Evolutionary conservation across 2,329 filamentous ascomycete genomes (phyloP).

Genomic region (Nectriaceae sp.): DNA sequence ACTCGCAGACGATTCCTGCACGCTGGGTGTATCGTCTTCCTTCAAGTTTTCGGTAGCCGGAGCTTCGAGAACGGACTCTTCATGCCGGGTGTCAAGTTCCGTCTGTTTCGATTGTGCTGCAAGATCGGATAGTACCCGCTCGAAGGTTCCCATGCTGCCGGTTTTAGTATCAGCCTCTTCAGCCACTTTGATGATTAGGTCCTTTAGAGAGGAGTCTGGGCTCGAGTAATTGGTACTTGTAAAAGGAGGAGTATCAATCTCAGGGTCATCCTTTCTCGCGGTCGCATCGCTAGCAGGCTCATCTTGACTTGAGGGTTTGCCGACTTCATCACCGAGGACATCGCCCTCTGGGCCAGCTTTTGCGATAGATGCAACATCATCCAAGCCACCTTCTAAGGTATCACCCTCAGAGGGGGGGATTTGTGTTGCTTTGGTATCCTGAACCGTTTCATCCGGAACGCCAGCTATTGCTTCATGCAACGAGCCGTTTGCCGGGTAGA

Average conservation of each 20-base stretch:
- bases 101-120: slow-evolving; percentile 36
- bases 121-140: slow-evolving; percentile 52
- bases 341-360: not conserved
- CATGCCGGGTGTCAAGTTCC: not conserved
- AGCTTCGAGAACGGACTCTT: not conserved
- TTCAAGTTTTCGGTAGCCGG: slow-evolving; percentile 8
- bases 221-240: slow-evolving; percentile 2
- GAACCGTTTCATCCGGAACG: not conserved
- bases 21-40: not conserved
- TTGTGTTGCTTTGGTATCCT: not conserved
- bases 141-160: slow-evolving; percentile 49
- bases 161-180: slow-evolving; percentile 44
- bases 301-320: not conserved
- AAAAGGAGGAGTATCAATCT: not conserved
- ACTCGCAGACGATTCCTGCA: not conserved
- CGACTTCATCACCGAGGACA: not conserved
- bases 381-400: not conserved
- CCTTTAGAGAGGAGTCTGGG: slow-evolving; percentile 38
- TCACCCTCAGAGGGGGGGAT: not conserved
- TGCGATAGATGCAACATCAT: not conserved
- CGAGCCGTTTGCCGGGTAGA: not conserved
- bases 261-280: no score
- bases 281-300: no score
- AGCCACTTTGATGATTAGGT: slow-evolving; percentile 55
- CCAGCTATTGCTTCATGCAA: not conserved